A percentile compares a stretch with the other conserved stretches of the same genome.
These are phyloP conservation scores for Ustilago cynodontis DNA, from an alignment of 1,284 basidiomycete genomes.

Conservation along the genomic window DNA sequence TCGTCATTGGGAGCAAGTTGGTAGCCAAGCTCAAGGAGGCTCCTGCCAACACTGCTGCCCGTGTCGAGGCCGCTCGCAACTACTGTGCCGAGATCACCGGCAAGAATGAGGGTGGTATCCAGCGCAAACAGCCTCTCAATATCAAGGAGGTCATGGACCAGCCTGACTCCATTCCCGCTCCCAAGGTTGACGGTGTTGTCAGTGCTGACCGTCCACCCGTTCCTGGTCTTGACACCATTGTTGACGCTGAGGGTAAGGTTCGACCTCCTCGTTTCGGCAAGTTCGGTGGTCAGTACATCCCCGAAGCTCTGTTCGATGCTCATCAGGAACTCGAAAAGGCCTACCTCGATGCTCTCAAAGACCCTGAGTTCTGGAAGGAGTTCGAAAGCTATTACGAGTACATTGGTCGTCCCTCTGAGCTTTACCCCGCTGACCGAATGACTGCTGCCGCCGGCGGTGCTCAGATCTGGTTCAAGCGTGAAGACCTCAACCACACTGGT, in stretches of 20 bases:
- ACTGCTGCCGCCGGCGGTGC: constrained; percentile 85
- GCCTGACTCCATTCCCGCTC: constrained; percentile 54
- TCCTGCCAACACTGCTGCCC: constrained; percentile 68
- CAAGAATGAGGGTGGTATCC: constrained; percentile 60
- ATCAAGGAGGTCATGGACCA: constrained; percentile 54
- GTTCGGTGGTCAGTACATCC: constrained; percentile 97
- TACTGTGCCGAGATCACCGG: constrained; percentile 76
- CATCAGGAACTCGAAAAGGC: constrained; percentile 90
- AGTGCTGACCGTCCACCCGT: constrained; percentile 51
- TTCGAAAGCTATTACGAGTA: constrained; percentile 89
- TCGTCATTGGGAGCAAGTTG: constrained; percentile 91
- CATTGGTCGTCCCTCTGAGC: constrained; percentile 80
- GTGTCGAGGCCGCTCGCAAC: constrained; percentile 73
- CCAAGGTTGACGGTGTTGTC: constrained; percentile 63
- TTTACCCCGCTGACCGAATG: constrained; percentile 82
- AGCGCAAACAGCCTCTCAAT: constrained; percentile 57
- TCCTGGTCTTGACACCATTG: constrained; percentile 57
- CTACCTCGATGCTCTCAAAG: constrained; percentile 85
- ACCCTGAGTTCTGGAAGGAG: constrained; percentile 94
- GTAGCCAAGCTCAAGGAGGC: constrained; percentile 81
- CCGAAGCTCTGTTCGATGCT: constrained; percentile 92
- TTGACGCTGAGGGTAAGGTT: constrained; percentile 55
- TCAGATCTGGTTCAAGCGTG: constrained; percentile 97
- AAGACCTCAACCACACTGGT: constrained; percentile 78
- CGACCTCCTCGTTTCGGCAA: constrained; percentile 86